Evolutionary conservation across 2,329 filamentous ascomycete genomes (phyloP).

Genomic region (Cryphonectria japonica): DNA sequence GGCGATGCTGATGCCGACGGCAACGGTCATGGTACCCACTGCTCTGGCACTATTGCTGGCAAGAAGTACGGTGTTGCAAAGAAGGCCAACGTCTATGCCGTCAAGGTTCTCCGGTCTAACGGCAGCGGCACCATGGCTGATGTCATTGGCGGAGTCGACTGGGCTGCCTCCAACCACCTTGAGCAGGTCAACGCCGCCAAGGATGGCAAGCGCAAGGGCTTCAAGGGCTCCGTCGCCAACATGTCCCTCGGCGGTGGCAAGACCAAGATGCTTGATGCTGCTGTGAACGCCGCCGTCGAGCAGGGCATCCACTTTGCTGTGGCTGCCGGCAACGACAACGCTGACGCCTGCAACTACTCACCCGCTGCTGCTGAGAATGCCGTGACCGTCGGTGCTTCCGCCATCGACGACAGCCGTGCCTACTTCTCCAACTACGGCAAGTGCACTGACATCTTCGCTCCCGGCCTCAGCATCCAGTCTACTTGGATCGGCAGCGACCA

Average conservation of each 20-base stretch:
- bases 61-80: constrained; percentile 99
- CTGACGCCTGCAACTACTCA: constrained; percentile 99
- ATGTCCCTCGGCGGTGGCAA: constrained; percentile 99
- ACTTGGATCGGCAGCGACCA: constrained; percentile 98
- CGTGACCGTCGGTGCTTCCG: constrained; percentile 94
- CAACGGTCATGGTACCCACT: constrained; percentile 98
- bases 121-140: constrained; percentile 98
- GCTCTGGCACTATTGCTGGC: constrained; percentile 95
- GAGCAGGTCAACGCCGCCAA: constrained; percentile 79
- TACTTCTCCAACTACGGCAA: constrained; percentile 99
- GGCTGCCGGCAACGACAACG: constrained; percentile 97
- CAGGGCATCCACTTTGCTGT: constrained; percentile 97
- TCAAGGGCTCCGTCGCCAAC: constrained; percentile 99
- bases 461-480: constrained; percentile 93
- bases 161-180: constrained; percentile 78
- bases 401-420: constrained; percentile 90
- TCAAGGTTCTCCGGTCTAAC: constrained; percentile 98
- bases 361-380: constrained; percentile 90
- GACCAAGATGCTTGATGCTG: constrained; percentile 85
- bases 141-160: constrained; percentile 98
- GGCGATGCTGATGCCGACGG: constrained; percentile 89
- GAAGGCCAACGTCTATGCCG: constrained; percentile 94
- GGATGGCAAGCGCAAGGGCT: constrained; percentile 88
- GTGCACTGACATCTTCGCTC: constrained; percentile 99
- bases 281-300: constrained; percentile 90